Conservation (phyloP, 2,329 filamentous ascomycete genomes). For the Diaporthe aspalathi region DNA sequence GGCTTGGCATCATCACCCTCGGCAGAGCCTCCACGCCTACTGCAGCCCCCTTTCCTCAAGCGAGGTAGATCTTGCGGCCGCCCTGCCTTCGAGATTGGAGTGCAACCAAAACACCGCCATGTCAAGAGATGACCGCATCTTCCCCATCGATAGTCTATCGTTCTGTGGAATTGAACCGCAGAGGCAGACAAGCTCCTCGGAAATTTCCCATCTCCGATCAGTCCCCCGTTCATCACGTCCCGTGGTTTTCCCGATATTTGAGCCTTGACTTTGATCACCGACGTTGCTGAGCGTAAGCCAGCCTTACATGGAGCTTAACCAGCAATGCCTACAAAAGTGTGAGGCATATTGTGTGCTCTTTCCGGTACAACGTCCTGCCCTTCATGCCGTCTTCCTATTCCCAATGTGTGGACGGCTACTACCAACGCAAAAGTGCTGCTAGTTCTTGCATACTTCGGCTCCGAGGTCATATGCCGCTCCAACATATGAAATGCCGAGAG, state of each 20-base stretch:
- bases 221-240: not conserved
- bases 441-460: not conserved
- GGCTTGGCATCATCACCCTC: conserved; percentile 29
- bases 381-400: not conserved
- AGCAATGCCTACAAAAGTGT: not conserved
- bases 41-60: conserved; percentile 32
- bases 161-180: not conserved
- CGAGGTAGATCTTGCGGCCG: conserved; percentile 25
- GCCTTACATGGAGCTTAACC: not conserved
- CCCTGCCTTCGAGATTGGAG: not conserved
- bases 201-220: not conserved
- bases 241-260: conserved; percentile 8
- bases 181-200: not conserved
- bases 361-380: not conserved
- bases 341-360: not conserved
- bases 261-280: not conserved
- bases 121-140: conserved; percentile 2
- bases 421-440: not conserved
- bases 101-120: not conserved
- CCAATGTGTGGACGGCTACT: not conserved
- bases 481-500: not conserved
- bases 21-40: conserved; percentile 18
- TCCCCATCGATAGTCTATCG: not conserved
- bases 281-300: not conserved
- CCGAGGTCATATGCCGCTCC: too few species aligned